Percentiles rank a stretch among this genome's conserved stretches.
phyloP scores from a whole-genome alignment of 257 asterid genomes.

The Solanum pinnatisectum region DNA sequence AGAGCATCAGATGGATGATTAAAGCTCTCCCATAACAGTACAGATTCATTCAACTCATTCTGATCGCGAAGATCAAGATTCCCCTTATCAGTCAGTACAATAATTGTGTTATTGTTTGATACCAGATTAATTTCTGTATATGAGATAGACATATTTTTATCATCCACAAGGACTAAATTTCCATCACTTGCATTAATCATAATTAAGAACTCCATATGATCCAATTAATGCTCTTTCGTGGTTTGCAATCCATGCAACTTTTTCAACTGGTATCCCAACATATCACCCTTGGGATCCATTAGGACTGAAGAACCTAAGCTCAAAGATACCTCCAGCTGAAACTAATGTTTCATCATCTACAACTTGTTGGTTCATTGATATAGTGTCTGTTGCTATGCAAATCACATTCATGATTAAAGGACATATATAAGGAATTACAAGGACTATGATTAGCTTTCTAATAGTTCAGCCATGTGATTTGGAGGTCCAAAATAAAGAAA shows the following conservation, averaged over 20 bases:
- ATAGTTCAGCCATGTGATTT: neutral
- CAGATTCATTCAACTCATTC: neutral
- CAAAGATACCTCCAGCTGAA: neutral
- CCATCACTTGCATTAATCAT: neutral
- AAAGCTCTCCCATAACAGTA: conserved; percentile 1
- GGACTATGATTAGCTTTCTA: neutral
- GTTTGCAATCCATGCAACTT: conserved; percentile 7
- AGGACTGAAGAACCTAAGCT: conserved; percentile 6
- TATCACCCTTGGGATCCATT: neutral
- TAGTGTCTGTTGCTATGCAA: neutral
- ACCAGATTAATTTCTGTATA: neutral
- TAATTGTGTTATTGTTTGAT: neutral
- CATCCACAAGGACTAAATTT: neutral
- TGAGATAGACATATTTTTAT: neutral
- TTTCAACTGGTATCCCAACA: neutral
- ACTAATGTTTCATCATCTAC: neutral
- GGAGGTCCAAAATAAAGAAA: neutral
- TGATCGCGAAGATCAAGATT: neutral
- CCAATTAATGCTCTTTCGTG: too few relatives aligned
- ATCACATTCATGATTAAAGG: neutral
- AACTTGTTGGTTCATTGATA: neutral
- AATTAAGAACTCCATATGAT: neutral
- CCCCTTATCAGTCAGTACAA: neutral
- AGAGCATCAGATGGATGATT: neutral
- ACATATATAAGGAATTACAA: neutral